Evolutionary conservation across 2,329 filamentous ascomycete species (phyloP).

Genomic region (Calonectria pseudoreteaudii): DNA sequence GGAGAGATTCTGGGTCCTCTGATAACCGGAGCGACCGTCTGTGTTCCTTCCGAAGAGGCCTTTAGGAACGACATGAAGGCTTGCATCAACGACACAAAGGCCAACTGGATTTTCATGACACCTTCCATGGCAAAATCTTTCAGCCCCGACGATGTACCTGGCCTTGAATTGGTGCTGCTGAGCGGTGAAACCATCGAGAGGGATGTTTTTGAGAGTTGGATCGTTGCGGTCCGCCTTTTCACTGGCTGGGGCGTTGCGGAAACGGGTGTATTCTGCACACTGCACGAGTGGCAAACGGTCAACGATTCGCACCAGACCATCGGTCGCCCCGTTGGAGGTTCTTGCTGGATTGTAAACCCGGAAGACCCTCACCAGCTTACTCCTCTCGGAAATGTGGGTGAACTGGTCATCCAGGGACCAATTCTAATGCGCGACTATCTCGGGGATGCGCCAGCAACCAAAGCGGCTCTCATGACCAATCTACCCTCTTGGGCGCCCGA

Average conservation of each 20-base stretch:
- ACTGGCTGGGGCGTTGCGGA: conserved; percentile 36
- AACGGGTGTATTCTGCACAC: neutral
- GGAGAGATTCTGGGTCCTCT: conserved; percentile 17
- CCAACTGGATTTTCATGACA: conserved; percentile 1
- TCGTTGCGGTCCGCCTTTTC: conserved; percentile 15
- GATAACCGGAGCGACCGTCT: conserved; percentile 19
- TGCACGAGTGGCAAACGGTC: neutral
- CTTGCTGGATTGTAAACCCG: conserved; percentile 41
- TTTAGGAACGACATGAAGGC: neutral
- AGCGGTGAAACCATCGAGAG: conserved; percentile 22
- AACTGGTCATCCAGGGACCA: conserved; percentile 43
- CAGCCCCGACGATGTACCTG: neutral
- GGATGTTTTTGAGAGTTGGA: conserved; percentile 29
- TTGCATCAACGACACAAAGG: neutral
- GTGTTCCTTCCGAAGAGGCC: conserved; percentile 11
- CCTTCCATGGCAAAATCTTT: neutral
- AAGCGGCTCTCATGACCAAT: conserved; percentile 44
- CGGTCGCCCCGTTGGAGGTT: neutral
- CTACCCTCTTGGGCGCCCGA: conserved; percentile 32
- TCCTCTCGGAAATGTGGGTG: conserved; percentile 38
- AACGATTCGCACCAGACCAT: conserved; percentile 4
- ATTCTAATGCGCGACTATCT: conserved; percentile 41
- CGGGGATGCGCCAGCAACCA: conserved; percentile 33
- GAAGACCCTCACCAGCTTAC: conserved; percentile 34
- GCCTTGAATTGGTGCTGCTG: conserved; percentile 14